Base-by-base conservation (phyloP, 176 grass and related monocot genomes). In the Bromus sterilis region DNA sequence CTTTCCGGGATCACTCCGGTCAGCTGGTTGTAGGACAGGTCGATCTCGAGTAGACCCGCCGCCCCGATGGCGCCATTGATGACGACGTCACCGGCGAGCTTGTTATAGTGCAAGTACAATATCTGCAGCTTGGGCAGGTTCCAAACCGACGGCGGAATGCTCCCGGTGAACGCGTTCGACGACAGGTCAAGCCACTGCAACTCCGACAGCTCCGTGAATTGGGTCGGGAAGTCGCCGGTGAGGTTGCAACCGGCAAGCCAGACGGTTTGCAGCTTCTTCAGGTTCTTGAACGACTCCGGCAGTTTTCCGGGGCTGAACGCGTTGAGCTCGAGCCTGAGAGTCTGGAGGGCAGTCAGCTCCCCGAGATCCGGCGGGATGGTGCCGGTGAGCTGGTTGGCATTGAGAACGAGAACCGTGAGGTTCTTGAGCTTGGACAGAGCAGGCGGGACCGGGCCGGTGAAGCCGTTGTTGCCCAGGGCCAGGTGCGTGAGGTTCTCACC, bases 61-160 rank as follows among this genome's bases (percentile, higher is more conserved):
- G 93, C 90, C 15, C 37, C 71, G 24, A 95, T 84, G 0, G 73
- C 1, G 36, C 85, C 56, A 0, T 80, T 46, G 66, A 89, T 30
- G 48, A 29, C 55, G 25, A 95, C 46, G 3, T 78, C 60, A 5
- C 90, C 90, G 6, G 80, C 7, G 12, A 98, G 56, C 1, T 55
- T 56, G 70, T 95, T 98, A 1, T 0, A 0, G 51, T 34, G 88
- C 66, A 98, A 7, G 34, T 40, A 12, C 56, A 71, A 0, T 24
- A 9, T 0, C 68, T 75, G 31, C 81, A 98, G 21, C 5, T 95
- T 93, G 12, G 6, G 4, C 4, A 98, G 78, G 34, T 68, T 91
- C 96, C 96, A 95, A 23, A 98, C 85, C 2, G 62, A 77, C 1
- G 76, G 64, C 0, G 92, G 95, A 24, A 98, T 77, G 37, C 4